Conservation (phyloP, 176 grass and related monocot genomes). For the Luzula sylvatica region DNA sequence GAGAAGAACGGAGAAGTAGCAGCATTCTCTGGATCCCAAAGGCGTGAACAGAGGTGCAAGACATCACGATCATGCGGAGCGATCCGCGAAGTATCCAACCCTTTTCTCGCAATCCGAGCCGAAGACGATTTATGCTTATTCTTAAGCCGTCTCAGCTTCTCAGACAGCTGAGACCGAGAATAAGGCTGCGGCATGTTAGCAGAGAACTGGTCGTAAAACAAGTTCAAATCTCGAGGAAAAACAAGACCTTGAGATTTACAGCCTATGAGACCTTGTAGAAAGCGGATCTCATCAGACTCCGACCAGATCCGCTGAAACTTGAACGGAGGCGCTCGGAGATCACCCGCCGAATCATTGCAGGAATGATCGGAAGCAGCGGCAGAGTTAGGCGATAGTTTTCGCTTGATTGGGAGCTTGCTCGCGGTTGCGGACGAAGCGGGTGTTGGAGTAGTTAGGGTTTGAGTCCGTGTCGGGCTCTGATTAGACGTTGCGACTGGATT, state of each 20-base stretch:
- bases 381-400: conserved; percentile 38
- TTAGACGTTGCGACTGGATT: conserved; percentile 34
- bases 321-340: conserved; percentile 31
- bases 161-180: conserved; percentile 84
- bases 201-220: conserved; percentile 96
- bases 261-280: conserved; percentile 75
- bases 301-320: conserved; percentile 90
- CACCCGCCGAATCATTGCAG: background rate
- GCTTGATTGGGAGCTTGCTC: conserved; percentile 97
- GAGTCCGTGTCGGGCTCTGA: conserved; percentile 17
- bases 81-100: conserved; percentile 65
- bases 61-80: conserved; percentile 92
- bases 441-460: conserved; percentile 15
- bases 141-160: conserved; percentile 83
- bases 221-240: conserved; percentile 84
- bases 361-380: conserved; percentile 3
- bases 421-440: too few species aligned
- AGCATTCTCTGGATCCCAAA: conserved; percentile 78
- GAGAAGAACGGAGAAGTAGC: conserved; percentile 61
- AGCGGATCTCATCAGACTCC: conserved; percentile 73
- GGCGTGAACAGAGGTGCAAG: conserved; percentile 81
- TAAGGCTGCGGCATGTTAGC: conserved; percentile 85
- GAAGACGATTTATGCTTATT: conserved; percentile 62
- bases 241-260: conserved; percentile 84
- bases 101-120: conserved; percentile 37